Evolutionary conservation across 306 rosid genomes (phyloP).

Genomic region (Pterocarpus santalinus): DNA sequence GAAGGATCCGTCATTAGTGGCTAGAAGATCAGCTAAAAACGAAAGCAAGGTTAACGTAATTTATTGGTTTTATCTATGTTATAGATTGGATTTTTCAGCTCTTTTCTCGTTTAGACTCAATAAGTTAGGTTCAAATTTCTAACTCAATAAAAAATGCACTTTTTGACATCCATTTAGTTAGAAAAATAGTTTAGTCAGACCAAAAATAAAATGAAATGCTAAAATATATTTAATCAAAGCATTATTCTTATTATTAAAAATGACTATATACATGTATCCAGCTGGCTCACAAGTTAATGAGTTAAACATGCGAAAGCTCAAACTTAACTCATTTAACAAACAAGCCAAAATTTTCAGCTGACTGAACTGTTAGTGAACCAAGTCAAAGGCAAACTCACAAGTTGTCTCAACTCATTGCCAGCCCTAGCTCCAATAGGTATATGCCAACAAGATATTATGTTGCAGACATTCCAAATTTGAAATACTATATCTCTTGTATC

Average conservation of each 20-base stretch:
- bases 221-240: not conserved
- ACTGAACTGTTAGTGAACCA: not conserved
- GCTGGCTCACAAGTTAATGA: not conserved
- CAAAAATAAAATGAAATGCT: not conserved
- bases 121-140: not conserved
- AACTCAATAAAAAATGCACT: not conserved
- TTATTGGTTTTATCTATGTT: not conserved
- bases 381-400: no score
- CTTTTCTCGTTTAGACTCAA: not conserved
- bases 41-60: not conserved
- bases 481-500: not conserved
- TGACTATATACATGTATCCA: not conserved
- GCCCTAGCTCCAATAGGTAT: not conserved
- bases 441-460: not conserved
- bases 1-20: conserved; percentile 27
- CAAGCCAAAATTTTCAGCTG: not conserved
- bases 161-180: not conserved
- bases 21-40: conserved; percentile 23
- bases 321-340: not conserved
- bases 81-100: conserved; percentile 16
- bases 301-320: not conserved
- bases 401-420: not conserved
- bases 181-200: not conserved
- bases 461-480: not conserved
- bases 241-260: not conserved